Percentiles rank a stretch among this genome's conserved stretches.
phyloP scores from a whole-genome alignment of 495 filamentous ascomycete species.

The Xylona heveae region DNA sequence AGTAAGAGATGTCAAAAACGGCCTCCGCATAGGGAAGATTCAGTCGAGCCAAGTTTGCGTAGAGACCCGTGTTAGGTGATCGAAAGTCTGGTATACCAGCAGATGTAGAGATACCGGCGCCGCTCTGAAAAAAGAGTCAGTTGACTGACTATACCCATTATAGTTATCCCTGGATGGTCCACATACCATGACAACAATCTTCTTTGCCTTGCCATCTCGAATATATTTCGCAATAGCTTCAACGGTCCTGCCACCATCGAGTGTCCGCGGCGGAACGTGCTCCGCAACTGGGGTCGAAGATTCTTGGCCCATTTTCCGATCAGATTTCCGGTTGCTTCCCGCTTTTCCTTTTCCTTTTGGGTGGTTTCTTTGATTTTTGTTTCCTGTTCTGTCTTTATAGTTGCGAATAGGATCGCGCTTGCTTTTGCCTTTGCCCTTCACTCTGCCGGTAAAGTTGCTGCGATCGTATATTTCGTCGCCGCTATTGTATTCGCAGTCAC shows the following conservation, averaged over 20 bases:
- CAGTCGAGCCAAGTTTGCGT: constrained; percentile 65
- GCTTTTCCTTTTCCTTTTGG: no score
- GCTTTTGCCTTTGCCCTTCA: no score
- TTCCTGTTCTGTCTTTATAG: no score
- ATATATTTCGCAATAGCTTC: constrained; percentile 58
- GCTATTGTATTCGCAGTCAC: no score
- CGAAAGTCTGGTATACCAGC: constrained; percentile 49
- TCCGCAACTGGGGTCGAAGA: constrained; percentile 39
- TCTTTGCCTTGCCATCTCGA: constrained; percentile 36
- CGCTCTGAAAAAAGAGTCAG: constrained; percentile 18
- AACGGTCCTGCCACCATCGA: constrained; percentile 45
- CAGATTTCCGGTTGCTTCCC: no score
- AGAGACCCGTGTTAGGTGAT: constrained; percentile 53
- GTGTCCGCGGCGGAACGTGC: constrained; percentile 35
- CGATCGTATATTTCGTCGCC: no score
- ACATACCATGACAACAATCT: constrained; percentile 75
- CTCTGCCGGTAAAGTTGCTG: no score
- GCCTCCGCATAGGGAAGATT: constrained; percentile 63
- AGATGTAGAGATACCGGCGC: constrained; percentile 30
- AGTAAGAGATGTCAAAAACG: constrained; percentile 75
- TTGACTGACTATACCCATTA: constrained; percentile 8
- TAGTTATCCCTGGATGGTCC: no score
- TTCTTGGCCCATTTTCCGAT: constrained; percentile 74
- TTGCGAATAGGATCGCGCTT: no score
- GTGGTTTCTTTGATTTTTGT: no score